Base-by-base conservation (phyloP, 1,284 basidiomycete genomes). In the Tetrapyrgos nigripes region DNA sequence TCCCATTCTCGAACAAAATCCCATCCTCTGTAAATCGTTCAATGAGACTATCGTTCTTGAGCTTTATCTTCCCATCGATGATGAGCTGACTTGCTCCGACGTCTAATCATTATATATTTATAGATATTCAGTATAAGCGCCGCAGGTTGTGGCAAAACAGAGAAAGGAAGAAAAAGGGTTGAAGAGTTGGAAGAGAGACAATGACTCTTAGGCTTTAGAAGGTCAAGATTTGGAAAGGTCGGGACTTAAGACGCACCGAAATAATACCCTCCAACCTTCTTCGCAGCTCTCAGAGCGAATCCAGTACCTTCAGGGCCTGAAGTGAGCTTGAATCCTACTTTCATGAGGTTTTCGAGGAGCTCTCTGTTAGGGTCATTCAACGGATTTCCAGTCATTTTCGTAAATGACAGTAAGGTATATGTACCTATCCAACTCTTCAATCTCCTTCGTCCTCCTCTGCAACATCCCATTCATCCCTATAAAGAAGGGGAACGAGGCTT, bases 261-360 rank as follows among this genome's bases (percentile, higher is more conserved):
- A 60, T 78, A 79, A 55, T 77, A 81, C 24, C 80, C 79, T 21
- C 79, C 78, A 0, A 64, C 71, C 56, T 64, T 73, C 14, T 58
- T 58, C 3, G 74, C 62, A 1, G 48, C 48, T 4, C n/a, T 49
- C 3, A 70, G 56, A 9, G 68, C 40, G 43, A 76, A 67, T 1
- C 88, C 88, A 0, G 81, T 72, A 23, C 77, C 83, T 27, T 88
- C 81, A 5, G 77, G 75, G 11, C 89, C 89, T 2, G 74, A 65
- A 63, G 82, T 83, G 14, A 80, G 67, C 57, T 78, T 80, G 77
- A 91, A 92, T 3, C 89, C 89, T 4, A 79, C 80, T 58, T 77
- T 79, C 53, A 77, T 71, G 37, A 92, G 76, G 2, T 82, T 84
- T 0, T 86, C 80, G 4, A 89, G 73, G 2, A 86, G 67, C 29